phyloP scores from a whole-genome alignment of 192 early-diverging fungal species.

The Cladochytrium replicatum region DNA sequence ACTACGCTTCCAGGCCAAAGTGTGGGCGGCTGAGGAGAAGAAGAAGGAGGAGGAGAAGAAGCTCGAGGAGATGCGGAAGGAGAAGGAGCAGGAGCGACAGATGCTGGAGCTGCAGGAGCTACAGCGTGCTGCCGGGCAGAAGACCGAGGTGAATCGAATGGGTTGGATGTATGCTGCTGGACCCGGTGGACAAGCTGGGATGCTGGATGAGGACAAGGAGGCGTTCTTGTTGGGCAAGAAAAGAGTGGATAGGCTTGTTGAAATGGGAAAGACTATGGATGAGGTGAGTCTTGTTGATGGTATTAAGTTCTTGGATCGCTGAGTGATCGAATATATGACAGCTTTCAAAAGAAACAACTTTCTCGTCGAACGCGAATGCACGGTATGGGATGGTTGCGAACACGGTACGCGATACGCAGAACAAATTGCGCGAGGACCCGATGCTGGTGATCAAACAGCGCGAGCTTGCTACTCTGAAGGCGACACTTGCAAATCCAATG shows the following conservation, averaged over 20 bases:
- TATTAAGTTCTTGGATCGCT: constrained; percentile 9
- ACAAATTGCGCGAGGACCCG: constrained; percentile 89
- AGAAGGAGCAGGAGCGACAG: constrained; percentile 82
- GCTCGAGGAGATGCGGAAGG: constrained; percentile 80
- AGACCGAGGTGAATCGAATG: constrained; percentile 59
- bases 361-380: constrained; percentile 13
- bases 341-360: constrained; percentile 9
- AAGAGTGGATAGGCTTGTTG: constrained; percentile 56
- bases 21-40: constrained; percentile 76
- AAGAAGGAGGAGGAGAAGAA: constrained; percentile 81
- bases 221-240: constrained; percentile 85
- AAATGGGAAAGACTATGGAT: constrained; percentile 26
- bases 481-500: constrained; percentile 62
- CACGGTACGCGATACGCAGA: constrained; percentile 62
- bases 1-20: constrained; percentile 80
- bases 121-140: constrained; percentile 56
- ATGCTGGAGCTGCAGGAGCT: constrained; percentile 72
- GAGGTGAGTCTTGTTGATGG: constrained; percentile 18
- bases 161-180: constrained; percentile 95
- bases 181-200: constrained; percentile 34
- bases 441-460: constrained; percentile 76
- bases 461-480: constrained; percentile 71
- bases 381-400: constrained; percentile 56
- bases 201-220: constrained; percentile 64
- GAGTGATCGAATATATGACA: constrained; percentile 3